Conservation (phyloP, 257 asterid species). For the Rhazya stricta region DNA sequence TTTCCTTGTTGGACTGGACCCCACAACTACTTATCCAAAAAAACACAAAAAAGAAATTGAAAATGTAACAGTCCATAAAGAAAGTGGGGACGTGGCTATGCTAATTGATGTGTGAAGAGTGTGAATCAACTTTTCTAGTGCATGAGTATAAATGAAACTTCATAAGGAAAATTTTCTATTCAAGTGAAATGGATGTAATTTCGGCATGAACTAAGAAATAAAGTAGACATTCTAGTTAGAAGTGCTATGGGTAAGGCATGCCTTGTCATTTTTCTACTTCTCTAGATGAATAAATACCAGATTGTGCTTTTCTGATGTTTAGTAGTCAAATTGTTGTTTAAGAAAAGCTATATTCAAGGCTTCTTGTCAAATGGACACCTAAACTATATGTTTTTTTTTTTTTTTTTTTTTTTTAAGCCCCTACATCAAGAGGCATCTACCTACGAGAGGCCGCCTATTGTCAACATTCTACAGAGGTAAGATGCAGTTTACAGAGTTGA, state of each 20-base stretch:
- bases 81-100: neutral
- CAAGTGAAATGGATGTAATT: neutral
- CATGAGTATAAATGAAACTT: neutral
- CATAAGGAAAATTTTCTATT: neutral
- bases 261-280: neutral
- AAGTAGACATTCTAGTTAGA: neutral
- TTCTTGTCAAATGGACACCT: constrained; percentile 1
- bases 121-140: neutral
- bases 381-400: constrained; percentile 14
- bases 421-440: constrained; percentile 83
- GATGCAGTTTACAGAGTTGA: constrained; percentile 12
- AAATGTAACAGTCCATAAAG: neutral
- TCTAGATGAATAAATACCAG: neutral
- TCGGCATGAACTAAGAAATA: neutral
- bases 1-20: neutral
- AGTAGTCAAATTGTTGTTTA: neutral
- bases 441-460: constrained; percentile 78
- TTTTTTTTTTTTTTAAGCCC: constrained; percentile 49
- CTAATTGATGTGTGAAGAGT: neutral
- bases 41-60: neutral
- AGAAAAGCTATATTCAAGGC: neutral
- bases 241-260: neutral
- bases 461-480: constrained; percentile 76
- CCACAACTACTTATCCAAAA: neutral
- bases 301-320: neutral